Evolutionary conservation across 352 stramenopile species (phyloP), one percentile per base, ranked within the genome.

Genomic region (Phytophthora podocarpi): DNA sequence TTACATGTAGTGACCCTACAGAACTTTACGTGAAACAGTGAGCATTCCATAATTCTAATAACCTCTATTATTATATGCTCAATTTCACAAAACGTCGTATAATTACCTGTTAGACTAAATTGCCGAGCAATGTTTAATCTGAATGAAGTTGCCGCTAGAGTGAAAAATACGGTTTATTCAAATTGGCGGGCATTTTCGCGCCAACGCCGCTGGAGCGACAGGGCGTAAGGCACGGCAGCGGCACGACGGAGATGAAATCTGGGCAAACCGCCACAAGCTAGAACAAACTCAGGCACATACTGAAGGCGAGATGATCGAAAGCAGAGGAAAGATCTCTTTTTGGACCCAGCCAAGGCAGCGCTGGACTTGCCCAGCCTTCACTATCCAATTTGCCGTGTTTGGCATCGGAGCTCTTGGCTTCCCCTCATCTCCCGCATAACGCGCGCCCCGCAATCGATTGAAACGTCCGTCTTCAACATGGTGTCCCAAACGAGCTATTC

Each of bases 331-430:
- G 51, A 59, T 59, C 51, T 42, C 30, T 36, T 32, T 48, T 48
- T 13, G 1, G n/a, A 32, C 9, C 9, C 9, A 30, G 34, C 15
- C 3, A 4, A 3, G 6, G 30, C 21, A 24, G 20, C 18, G n/a
- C 31, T 36, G 31, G 31, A 12, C 31, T 36, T 4, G 31, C n/a
- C 9, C 1, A 13, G 31, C 16, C 42, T 28, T 72, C 65, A 74
- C 55, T 64, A 67, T 67, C 27, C 35, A 55, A 67, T 67, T 74
- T 64, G 54, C 59, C 64, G 50, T 63, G 58, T 36, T 64, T 37
- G 36, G 37, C 53, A 50, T 23, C 21, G 42, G 48, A 60, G 45
- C 45, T 50, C 55, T 46, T 34, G 32, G 31, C 30, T 41, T 45
- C 11, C 16, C 24, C 18, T 46, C 34, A 26, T 31, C 40, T 16